Base-by-base conservation (phyloP, 1,284 basidiomycete species). In the Ganoderma boninense region DNA sequence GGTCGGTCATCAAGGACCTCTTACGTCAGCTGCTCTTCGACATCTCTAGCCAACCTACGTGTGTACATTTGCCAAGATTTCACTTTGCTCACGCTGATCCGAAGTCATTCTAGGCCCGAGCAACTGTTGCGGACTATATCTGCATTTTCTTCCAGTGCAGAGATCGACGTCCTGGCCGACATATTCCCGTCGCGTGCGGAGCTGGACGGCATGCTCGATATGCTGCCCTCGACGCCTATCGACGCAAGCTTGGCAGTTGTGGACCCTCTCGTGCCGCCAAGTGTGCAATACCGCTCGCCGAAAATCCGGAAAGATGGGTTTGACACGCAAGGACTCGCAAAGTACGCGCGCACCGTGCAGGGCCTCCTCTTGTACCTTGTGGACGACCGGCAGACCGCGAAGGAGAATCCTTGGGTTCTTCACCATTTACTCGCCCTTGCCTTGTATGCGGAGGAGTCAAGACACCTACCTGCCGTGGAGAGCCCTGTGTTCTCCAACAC, bases 271-370 rank as follows among this genome's bases (percentile, higher is more conserved):
- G 82, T 92, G n/a, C 87, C 87, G 11, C 85, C 87, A 7, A 56
- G 80, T 26, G 78, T 81, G 16, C 69, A 73, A 26, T 78, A 80
- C 70, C 70, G 75, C 5, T 65, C 71, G 2, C 71, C 75, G 18
- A 65, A 52, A n/a, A 43, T 44, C 29, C 57, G 69, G 6, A 35
- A 72, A 4, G 59, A 71, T 38, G 42, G 69, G 4, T 85, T 81
- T 65, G 89, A 94, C 74, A 71, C 71, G 0, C 80, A 82, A 23
- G 91, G 90, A 0, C 87, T 89, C 49, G 85, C 87, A 0, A 75
- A 85, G 4, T 96, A 95, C 75, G 90, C 91, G 0, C 89, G 97
- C 11, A 81, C 87, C 1, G 85, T 90, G 14, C 80, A 84, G 56
- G 91, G 91, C 0, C 81, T 94, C 14, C 80, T 96, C 2, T 82